These are phyloP conservation scores for Austroboletus eburneus DNA, from an alignment of 768 basidiomycete genomes.

Conservation along the genomic window DNA sequence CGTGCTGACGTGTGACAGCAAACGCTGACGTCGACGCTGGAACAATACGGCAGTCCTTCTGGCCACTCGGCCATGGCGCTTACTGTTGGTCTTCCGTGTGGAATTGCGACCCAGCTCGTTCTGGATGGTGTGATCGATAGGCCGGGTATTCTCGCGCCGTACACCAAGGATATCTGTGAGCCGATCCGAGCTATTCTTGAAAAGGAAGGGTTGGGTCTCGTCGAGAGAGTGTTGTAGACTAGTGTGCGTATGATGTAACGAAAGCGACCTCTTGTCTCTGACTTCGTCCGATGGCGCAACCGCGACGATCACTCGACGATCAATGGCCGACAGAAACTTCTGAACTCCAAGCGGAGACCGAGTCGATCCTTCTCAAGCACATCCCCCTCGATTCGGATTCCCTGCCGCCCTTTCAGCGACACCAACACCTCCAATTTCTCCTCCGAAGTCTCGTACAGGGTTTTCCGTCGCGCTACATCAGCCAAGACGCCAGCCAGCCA, in stretches of 20 bases:
- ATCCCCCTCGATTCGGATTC: conserved; percentile 33
- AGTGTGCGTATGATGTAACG: no score
- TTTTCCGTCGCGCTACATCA: conserved; percentile 73
- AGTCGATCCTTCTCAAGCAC: conserved; percentile 56
- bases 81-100: conserved; percentile 90
- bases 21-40: conserved; percentile 86
- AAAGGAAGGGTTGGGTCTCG: conserved; percentile 67
- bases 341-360: conserved; percentile 57
- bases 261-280: neutral
- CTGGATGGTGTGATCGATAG: conserved; percentile 78
- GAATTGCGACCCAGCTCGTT: conserved; percentile 88
- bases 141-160: conserved; percentile 83
- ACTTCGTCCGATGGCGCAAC: conserved; percentile 18
- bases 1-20: conserved; percentile 41
- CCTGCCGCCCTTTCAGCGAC: conserved; percentile 48
- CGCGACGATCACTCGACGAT: conserved; percentile 46
- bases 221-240: conserved; percentile 61
- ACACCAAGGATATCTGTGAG: conserved; percentile 80
- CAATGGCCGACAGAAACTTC: conserved; percentile 63
- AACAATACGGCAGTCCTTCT: conserved; percentile 75
- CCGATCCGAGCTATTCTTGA: conserved; percentile 65
- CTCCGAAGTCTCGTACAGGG: conserved; percentile 69
- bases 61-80: conserved; percentile 90
- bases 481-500: conserved; percentile 91
- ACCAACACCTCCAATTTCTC: conserved; percentile 72